These are phyloP conservation scores for Kodamaea kakaduensis DNA, from an alignment of 805 yeast species.

Conservation along the genomic window DNA sequence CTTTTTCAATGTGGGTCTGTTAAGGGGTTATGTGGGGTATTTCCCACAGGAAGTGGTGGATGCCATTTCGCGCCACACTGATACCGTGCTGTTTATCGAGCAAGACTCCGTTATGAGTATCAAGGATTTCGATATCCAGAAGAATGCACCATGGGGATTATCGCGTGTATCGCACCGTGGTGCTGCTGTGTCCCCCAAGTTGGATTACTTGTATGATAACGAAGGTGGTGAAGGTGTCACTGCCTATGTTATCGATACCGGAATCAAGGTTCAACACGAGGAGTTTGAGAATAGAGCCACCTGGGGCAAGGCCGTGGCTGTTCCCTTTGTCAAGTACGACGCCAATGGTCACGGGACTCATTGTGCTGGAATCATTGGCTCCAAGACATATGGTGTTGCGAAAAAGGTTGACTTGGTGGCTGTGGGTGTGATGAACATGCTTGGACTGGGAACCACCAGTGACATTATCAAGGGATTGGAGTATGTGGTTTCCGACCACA, in stretches of 20 bases:
- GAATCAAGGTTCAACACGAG: conserved; percentile 58
- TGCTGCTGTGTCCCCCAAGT: conserved; percentile 18
- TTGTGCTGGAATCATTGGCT: conserved; percentile 85
- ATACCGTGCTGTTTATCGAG: conserved; percentile 21
- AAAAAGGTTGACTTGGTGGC: conserved; percentile 48
- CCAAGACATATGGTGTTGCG: conserved; percentile 79
- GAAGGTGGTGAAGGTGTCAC: conserved; percentile 50
- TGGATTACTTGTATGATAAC: conserved; percentile 40
- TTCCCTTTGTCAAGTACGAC: conserved; percentile 47
- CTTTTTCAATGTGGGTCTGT: conserved; percentile 12
- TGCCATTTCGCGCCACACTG: conserved; percentile 11
- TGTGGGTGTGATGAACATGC: conserved; percentile 37
- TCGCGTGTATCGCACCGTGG: conserved; percentile 35
- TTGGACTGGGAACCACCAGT: conserved; percentile 39
- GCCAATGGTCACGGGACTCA: conserved; percentile 92
- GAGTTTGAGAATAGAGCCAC: conserved; percentile 62
- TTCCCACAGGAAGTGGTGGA: conserved; percentile 17
- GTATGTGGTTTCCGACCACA: conserved; percentile 38
- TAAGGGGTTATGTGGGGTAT: conserved; percentile 20
- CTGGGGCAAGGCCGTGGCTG: conserved; percentile 46
- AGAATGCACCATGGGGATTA: conserved; percentile 41
- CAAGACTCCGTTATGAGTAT: conserved; percentile 19
- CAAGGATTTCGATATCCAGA: conserved; percentile 29
- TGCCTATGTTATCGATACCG: conserved; percentile 83
- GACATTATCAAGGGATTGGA: conserved; percentile 44